Base-by-base conservation (phyloP, 202 grass and related monocot genomes). In the Cymbopogon flexuosus region DNA sequence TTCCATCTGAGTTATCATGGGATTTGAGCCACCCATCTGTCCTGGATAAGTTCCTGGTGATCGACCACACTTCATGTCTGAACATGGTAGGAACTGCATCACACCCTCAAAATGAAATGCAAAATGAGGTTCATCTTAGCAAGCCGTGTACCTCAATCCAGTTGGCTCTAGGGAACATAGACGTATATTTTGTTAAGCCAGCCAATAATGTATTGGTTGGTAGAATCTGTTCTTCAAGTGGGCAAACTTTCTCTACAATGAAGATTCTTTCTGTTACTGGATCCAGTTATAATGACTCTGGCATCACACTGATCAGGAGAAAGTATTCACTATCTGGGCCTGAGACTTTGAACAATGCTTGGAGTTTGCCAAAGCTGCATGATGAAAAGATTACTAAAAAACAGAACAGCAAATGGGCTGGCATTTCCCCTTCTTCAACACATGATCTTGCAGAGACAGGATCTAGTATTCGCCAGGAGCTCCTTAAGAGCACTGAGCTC, bases 231-330 rank as follows among this genome's bases (percentile, higher is more conserved):
- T 68, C 75, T 59, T 86, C 59, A 72, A 85, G 79, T 51, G 91
- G 78, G 43, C 72, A 88, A 76, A 65, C 69, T 66, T 95, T 98
- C 65, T 89, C 88, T 70, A 71, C 84, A 57, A 40, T 68, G 22
- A 98, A 95, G 83, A 93, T 98, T 66, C 49, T 98, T 40, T 93
- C 92, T 73, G 85, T 92, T 65, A 91, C n/a, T 56, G 78, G 76
- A 82, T 67, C 76, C 35, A 81, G 78, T 74, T 39, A 59, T 70
- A 42, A 81, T 84, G 81, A 87, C 62, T 87, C 84, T 49, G 80
- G 90, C 71, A 81, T 98, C 75, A 82, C 52, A 33, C 60, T 98
- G 79, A 77, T 87, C 31, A 87, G 92, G 83, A 89, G 88, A 82
- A 93, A 79, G 60, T 75, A 80, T 81, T 65, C 68, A 76, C 74